Conservation (phyloP, 495 filamentous ascomycete genomes). For the Trichocladium antarcticum region DNA sequence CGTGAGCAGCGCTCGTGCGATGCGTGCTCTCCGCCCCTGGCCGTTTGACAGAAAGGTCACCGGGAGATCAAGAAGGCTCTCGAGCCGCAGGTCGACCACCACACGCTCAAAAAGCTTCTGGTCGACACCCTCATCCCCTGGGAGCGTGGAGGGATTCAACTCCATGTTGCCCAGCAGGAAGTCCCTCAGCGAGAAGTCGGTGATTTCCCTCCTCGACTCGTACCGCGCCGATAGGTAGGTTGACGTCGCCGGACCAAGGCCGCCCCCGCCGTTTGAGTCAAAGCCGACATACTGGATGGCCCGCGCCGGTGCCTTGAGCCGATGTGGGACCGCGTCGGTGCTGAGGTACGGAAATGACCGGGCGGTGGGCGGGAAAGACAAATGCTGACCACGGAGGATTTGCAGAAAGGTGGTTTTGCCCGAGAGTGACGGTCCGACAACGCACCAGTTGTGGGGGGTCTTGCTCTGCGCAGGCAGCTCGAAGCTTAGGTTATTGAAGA, state of each 20-base stretch:
- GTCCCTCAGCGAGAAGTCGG: slow-evolving; percentile 71
- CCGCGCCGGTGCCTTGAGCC: slow-evolving; percentile 43
- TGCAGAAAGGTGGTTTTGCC: slow-evolving; percentile 70
- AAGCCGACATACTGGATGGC: slow-evolving; percentile 84
- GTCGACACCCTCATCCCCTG: slow-evolving; percentile 38
- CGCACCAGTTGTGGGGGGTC: slow-evolving; percentile 52
- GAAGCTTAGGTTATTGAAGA: slow-evolving; percentile 61
- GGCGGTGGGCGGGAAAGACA: slow-evolving; percentile 60
- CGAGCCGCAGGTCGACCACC: slow-evolving; percentile 53
- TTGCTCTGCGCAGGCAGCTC: slow-evolving; percentile 43
- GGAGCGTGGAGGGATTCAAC: slow-evolving; percentile 46
- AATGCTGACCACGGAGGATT: slow-evolving; percentile 58
- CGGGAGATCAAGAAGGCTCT: slow-evolving; percentile 58
- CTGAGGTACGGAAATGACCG: slow-evolving; percentile 67
- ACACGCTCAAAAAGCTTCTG: slow-evolving; percentile 45
- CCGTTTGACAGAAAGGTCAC: slow-evolving; percentile 87
- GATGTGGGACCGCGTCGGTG: slow-evolving; percentile 45
- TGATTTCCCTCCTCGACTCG: slow-evolving; percentile 74
- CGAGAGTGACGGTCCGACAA: slow-evolving; percentile 59
- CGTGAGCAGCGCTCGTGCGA: slow-evolving; percentile 71
- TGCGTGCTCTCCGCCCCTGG: slow-evolving; percentile 73
- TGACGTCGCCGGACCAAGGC: slow-evolving; percentile 38
- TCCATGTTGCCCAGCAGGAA: slow-evolving; percentile 69
- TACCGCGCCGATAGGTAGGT: slow-evolving; percentile 88
- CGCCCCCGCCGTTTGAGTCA: slow-evolving; percentile 40